Base-by-base conservation (phyloP, 2,329 filamentous ascomycete species). In the Helminthosporium solani region DNA sequence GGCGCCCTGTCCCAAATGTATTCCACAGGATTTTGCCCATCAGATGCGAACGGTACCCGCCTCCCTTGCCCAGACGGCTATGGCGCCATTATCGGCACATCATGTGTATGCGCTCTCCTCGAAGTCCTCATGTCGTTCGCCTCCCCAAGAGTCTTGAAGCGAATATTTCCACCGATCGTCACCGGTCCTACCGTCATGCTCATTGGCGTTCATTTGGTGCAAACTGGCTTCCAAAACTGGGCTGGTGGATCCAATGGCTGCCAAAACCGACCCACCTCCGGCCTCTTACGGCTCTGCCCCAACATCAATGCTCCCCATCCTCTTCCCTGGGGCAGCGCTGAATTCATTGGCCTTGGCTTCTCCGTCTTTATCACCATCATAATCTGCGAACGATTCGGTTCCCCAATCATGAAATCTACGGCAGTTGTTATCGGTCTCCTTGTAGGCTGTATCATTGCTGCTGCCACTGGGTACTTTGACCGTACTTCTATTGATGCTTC, bases 381-480 rank as follows among this genome's bases (percentile, higher is more conserved):
- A 49, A 64, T 92, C 11, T 88, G 86, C 64, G 88, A 94, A 68
- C 81, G 87, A 9, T 90, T 91, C 57, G 89, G 89, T 1, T 80
- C 87, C 0, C 88, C 89, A 0, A 86, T 94, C 54, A 91, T 94
- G 86, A 91, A 91, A 65, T 88, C 84, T 2, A 86, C 83, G 7
- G 84, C 85, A 12, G 87, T 92, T 25, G 82, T 91, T 33, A 76
- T 90, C 45, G 88, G 88, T 12, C 76, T 91, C 4, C 77, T 90
- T 0, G 77, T 85, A 1, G 88, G 88, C 36, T 91, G 88, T 70
- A 86, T 90, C 59, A 87, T 94, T 50, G 87, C 86, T 9, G 88
- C 79, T 0, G 88, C 87, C 1, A 84, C 80, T 41, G 88, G 87
- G 23, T 94, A 92, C 70, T 92, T 91, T 62, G 85, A 87, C 62